Evolutionary conservation across 1,284 basidiomycete genomes (phyloP), one percentile per base, ranked within the genome.

Genomic region (Apiotrichum akiyoshidainum): DNA sequence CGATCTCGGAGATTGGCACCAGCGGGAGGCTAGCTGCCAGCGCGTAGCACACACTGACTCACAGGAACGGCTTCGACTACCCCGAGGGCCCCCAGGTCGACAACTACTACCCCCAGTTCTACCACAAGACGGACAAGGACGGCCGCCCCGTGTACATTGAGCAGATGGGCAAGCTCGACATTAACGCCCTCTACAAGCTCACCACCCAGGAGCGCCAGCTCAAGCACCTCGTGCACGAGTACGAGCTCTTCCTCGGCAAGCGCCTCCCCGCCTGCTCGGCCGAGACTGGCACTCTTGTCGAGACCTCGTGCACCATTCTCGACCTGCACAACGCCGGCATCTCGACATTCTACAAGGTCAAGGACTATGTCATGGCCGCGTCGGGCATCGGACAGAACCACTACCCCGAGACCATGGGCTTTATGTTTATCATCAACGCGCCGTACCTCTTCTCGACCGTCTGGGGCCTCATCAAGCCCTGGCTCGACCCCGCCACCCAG

Each of bases 251-350:
- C 81, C 80, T 92, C 65, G 78, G 77, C 37, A 82, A 87, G 56
- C 88, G 92, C 46, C 83, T 97, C 39, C 91, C 93, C 41, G 90
- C 92, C 6, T 94, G 90, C 80, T 69, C 68, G 1, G 78, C 79
- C 41, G 82, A 84, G 9, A 77, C 81, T 54, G 92, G 92, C 3
- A 86, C 94, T 77, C 87, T 91, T 58, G 87, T 99, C 75, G 94
- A 98, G 80, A 98, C 94, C n/a, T 91, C 87, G 58, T 98, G 94
- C 85, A 98, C 95, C 59, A 95, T 99, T 81, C 85, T 99, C 79
- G 95, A 99, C 77, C 85, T 99, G 61, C 79, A 87, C 60, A 85
- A 85, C 73, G 92, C 96, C 56, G 86, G 88, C 33, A 77, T 98
- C 65, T 81, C 84, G 61, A 87, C 86, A 73, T 99, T 97, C 77